These are phyloP conservation scores for Cladosporium sp. DNA, from an alignment of 2,329 filamentous ascomycete species.

Conservation along the genomic window DNA sequence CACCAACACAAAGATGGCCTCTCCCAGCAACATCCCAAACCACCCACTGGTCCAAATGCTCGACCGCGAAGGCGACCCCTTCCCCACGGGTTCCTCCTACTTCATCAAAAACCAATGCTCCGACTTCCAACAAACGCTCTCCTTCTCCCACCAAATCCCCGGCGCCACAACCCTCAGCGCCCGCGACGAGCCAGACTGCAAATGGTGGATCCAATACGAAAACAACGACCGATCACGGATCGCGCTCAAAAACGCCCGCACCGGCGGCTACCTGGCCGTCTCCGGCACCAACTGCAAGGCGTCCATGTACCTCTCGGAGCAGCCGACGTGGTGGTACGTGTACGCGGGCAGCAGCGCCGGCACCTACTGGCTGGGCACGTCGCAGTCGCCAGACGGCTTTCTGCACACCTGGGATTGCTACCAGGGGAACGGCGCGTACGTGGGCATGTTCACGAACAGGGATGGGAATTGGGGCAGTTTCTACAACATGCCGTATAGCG, in stretches of 20 bases:
- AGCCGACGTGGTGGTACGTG: slow-evolving; percentile 12
- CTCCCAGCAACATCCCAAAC: slow-evolving; percentile 14
- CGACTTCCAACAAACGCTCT: slow-evolving; percentile 12
- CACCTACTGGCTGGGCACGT: slow-evolving; percentile 15
- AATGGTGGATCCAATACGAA: slow-evolving; percentile 16
- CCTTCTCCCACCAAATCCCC: slow-evolving; percentile 7
- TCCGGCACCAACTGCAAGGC: slow-evolving; percentile 7
- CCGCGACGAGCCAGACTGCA: slow-evolving; percentile 11
- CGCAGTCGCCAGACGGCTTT: slow-evolving; percentile 14
- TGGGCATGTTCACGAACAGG: slow-evolving; percentile 13
- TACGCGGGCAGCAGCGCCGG: slow-evolving; percentile 10
- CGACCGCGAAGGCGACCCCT: slow-evolving; percentile 14
- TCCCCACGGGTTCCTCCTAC: slow-evolving; percentile 13
- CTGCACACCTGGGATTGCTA: slow-evolving; percentile 10
- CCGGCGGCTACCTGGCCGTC: slow-evolving; percentile 10
- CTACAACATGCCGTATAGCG: slow-evolving; percentile 9
- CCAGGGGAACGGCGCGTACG: background rate
- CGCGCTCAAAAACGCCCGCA: slow-evolving; percentile 5
- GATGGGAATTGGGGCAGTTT: slow-evolving; percentile 7
- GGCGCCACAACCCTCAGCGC: slow-evolving; percentile 5
- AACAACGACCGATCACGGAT: slow-evolving; percentile 13
- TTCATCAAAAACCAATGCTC: slow-evolving; percentile 14
- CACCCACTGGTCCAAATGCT: slow-evolving; percentile 12
- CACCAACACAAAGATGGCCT: slow-evolving; percentile 12
- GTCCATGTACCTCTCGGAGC: slow-evolving; percentile 5